These are phyloP conservation scores for Crithidia brevicula DNA, from an alignment of 208 protist species.

Conservation along the genomic window DNA sequence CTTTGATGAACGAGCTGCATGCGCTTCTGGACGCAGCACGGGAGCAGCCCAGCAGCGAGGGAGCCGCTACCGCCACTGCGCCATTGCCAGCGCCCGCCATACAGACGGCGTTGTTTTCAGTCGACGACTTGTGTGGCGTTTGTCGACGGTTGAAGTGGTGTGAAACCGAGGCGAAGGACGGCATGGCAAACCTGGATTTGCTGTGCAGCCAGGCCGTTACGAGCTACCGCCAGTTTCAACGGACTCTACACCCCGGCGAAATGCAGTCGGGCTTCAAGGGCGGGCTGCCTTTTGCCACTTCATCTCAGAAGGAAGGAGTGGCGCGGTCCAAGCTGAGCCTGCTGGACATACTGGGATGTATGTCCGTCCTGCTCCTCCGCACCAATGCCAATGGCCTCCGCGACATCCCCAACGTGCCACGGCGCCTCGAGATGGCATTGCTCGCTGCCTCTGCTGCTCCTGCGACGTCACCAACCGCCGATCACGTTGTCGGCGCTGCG, in stretches of 20 bases:
- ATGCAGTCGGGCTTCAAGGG: too few relatives aligned
- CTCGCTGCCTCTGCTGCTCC: not conserved
- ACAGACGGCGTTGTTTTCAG: not conserved
- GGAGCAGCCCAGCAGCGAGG: not conserved
- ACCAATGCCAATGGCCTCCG: slow-evolving; percentile 2
- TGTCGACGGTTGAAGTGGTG: slow-evolving; percentile 30
- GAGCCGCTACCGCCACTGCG: not conserved
- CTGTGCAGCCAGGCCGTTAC: slow-evolving; percentile 20
- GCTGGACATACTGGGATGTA: slow-evolving; percentile 22
- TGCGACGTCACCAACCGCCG: not conserved
- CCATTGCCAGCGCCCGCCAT: not conserved
- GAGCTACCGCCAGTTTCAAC: slow-evolving; percentile 19
- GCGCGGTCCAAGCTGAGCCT: slow-evolving; percentile 13
- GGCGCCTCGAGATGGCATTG: slow-evolving; percentile 27
- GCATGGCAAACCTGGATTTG: not conserved
- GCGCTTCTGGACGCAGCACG: not conserved
- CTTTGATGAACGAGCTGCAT: slow-evolving; percentile 5
- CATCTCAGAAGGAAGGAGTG: not conserved
- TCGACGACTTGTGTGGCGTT: slow-evolving; percentile 15
- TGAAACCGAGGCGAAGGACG: not conserved
- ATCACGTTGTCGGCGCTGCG: not conserved
- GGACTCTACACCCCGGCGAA: slow-evolving; percentile 3
- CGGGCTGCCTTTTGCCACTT: not conserved
- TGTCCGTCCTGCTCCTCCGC: slow-evolving; percentile 22
- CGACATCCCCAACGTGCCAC: slow-evolving; percentile 33